A percentile compares a stretch with the other conserved stretches of the same genome.
phyloP scores from a whole-genome alignment of 78 protist species.

The Dictyostelium firmibasis region DNA sequence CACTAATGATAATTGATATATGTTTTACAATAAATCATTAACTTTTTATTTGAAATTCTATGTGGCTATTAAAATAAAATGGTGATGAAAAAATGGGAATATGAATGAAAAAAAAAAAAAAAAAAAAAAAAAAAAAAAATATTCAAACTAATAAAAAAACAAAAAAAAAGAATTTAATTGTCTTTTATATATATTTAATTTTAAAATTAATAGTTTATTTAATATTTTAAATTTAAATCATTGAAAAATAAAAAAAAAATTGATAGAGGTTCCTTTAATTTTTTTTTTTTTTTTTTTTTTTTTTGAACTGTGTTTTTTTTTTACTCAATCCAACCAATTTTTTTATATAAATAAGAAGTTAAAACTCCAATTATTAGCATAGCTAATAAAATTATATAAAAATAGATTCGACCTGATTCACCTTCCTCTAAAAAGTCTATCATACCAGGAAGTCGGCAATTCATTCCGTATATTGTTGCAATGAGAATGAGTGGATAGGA shows the following conservation, averaged over 20 bases:
- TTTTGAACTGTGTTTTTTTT: neutral
- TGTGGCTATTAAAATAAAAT: neutral
- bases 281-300: neutral
- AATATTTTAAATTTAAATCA: no score
- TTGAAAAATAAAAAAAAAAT: no score
- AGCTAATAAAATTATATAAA: neutral
- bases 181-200: no score
- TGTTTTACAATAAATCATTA: neutral
- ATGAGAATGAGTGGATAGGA: slow-evolving; percentile 16
- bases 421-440: neutral
- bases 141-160: no score
- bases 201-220: no score
- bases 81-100: no score
- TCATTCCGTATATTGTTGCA: slow-evolving; percentile 48
- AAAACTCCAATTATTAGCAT: neutral
- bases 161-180: no score
- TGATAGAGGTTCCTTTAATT: no score
- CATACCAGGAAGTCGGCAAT: neutral
- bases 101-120: neutral
- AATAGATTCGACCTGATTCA: neutral
- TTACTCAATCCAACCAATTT: slow-evolving; percentile 6
- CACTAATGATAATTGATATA: neutral
- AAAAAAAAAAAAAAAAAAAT: no score
- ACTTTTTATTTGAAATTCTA: neutral
- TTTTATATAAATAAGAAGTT: neutral